These are phyloP conservation scores for Zygoascus tannicola DNA, from an alignment of 805 yeast species.

Conservation along the genomic window DNA sequence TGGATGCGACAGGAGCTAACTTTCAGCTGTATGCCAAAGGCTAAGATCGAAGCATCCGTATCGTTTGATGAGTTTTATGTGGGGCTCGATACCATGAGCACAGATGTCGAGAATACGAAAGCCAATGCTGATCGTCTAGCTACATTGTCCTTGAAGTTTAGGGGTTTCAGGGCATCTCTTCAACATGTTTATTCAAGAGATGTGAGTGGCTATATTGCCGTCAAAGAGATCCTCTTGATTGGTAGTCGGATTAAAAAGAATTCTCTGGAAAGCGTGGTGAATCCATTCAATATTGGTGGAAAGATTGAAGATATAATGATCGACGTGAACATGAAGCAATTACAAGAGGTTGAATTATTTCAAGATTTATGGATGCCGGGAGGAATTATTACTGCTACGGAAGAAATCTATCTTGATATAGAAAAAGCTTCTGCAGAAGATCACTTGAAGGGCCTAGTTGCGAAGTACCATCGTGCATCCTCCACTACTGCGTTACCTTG, in stretches of 20 bases:
- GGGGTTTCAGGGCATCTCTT: constrained; percentile 56
- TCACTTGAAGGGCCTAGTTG: constrained; percentile 18
- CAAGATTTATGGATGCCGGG: constrained; percentile 69
- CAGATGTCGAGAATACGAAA: constrained; percentile 13
- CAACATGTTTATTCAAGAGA: constrained; percentile 91
- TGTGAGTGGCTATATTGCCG: constrained; percentile 59
- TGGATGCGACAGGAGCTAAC: constrained; percentile 67
- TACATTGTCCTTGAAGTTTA: constrained; percentile 39
- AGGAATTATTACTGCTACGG: background rate
- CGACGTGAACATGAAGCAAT: constrained; percentile 69
- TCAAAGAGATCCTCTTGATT: constrained; percentile 36
- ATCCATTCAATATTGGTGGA: constrained; percentile 31
- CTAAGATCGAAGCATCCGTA: constrained; percentile 81
- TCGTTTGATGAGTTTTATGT: constrained; percentile 61
- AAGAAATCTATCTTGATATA: background rate
- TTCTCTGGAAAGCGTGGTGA: constrained; percentile 2
- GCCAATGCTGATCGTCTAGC: constrained; percentile 29
- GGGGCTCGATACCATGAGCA: constrained; percentile 41
- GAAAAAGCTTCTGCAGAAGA: background rate
- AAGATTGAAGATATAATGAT: constrained; percentile 47
- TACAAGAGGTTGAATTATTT: constrained; percentile 78
- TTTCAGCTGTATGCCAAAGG: constrained; percentile 87
- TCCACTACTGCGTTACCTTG: constrained; percentile 65
- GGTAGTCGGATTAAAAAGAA: constrained; percentile 9
- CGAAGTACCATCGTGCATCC: constrained; percentile 46